Percentiles rank a stretch among this genome's conserved stretches.
Evolutionary conservation across 2,329 filamentous ascomycete genomes (phyloP).

Genomic region (Colletotrichum sp.): DNA sequence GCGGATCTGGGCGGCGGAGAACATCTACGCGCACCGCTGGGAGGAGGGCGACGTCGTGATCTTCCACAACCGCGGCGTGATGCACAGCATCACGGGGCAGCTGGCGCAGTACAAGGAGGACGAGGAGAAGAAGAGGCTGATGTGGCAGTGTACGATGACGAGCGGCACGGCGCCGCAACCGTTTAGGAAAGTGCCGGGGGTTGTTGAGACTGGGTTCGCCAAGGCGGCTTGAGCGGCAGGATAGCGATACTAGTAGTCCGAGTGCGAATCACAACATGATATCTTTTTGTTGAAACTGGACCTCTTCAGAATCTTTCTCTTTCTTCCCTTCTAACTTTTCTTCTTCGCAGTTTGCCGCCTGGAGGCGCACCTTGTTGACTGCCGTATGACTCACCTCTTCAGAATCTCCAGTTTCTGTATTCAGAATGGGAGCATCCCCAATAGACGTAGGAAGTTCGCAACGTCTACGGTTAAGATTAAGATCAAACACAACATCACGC

Average conservation of each 20-base stretch:
- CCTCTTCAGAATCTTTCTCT: no score
- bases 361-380: no score
- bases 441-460: accelerated
- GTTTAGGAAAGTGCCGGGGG: neutral
- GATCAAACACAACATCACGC: accelerated
- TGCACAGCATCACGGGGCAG: neutral
- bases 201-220: neutral
- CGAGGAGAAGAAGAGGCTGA: slow-evolving; percentile 26
- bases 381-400: no score
- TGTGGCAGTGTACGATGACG: slow-evolving; percentile 35
- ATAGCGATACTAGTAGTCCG: accelerated
- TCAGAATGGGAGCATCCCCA: no score
- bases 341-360: no score
- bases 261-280: neutral
- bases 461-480: accelerated
- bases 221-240: neutral
- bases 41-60: slow-evolving; percentile 28
- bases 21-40: slow-evolving; percentile 35
- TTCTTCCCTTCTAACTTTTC: no score
- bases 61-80: neutral
- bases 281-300: neutral
- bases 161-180: neutral
- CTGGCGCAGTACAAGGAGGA: slow-evolving; percentile 29
- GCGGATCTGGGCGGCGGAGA: slow-evolving; percentile 28
- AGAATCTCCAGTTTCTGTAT: neutral